Evolutionary conservation across 2,329 filamentous ascomycete genomes (phyloP).

Genomic region (Rosellinia necatrix): DNA sequence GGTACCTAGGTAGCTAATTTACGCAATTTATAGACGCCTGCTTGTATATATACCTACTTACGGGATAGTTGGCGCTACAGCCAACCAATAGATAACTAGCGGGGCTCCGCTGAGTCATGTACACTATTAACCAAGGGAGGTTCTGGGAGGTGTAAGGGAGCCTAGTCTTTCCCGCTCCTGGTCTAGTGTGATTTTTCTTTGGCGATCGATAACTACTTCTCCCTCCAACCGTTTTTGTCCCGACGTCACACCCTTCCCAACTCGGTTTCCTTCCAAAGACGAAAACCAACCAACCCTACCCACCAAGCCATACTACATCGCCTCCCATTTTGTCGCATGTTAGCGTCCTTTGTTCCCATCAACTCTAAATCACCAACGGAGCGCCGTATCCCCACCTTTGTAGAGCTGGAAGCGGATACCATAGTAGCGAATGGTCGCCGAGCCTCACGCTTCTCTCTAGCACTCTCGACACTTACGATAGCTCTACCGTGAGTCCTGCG

Average conservation of each 20-base stretch:
- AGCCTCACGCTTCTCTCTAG: slow-evolving; percentile 6
- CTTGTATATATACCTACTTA: no score
- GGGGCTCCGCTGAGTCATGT: no score
- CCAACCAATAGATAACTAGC: no score
- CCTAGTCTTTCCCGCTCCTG: neutral
- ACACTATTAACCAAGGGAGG: no score
- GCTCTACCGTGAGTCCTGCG: slow-evolving; percentile 5
- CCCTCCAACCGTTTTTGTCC: slow-evolving; percentile 17
- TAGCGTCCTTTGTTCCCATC: slow-evolving; percentile 5
- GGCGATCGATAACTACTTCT: no score
- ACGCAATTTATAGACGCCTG: no score
- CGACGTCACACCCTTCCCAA: slow-evolving; percentile 16
- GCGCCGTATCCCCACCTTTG: slow-evolving; percentile 4
- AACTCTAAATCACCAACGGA: slow-evolving; percentile 11
- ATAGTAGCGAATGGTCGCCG: slow-evolving; percentile 20
- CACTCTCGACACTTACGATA: neutral
- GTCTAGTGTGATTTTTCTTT: neutral
- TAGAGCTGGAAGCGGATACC: slow-evolving; percentile 9
- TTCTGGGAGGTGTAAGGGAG: no score
- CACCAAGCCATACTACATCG: neutral
- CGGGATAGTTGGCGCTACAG: no score
- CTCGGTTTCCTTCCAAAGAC: slow-evolving; percentile 13
- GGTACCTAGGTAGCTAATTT: no score
- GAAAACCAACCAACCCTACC: slow-evolving; percentile 10
- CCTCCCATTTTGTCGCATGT: neutral